Percentiles rank a stretch among this genome's conserved stretches.
phyloP scores from a whole-genome alignment of 257 asterid species.

The Nicotiana undulata region DNA sequence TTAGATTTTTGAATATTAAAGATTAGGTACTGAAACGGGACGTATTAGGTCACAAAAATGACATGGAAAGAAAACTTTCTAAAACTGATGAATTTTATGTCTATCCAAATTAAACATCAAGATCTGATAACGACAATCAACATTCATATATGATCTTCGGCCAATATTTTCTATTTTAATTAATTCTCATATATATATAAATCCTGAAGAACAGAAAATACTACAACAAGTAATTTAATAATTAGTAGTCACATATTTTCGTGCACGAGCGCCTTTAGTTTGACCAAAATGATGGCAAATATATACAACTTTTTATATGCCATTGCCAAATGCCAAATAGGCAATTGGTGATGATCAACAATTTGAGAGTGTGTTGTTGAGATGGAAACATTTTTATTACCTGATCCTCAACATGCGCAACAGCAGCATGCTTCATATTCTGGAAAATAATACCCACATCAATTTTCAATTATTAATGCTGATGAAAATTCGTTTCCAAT shows the following conservation, averaged over 20 bases:
- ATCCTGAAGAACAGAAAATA: not conserved
- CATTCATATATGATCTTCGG: not conserved
- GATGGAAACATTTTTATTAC: not conserved
- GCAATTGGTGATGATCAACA: not conserved
- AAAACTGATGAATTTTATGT: not conserved
- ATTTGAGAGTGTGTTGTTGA: not conserved
- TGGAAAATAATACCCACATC: not conserved
- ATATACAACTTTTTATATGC: not conserved
- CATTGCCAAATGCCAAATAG: not conserved
- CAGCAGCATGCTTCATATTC: not conserved
- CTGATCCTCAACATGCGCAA: not conserved
- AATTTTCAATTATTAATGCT: not conserved
- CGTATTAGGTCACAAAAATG: not conserved
- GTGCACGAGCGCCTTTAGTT: not conserved
- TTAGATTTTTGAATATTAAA: not conserved
- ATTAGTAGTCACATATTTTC: not conserved
- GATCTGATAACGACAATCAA: not conserved
- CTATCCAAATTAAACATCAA: not conserved
- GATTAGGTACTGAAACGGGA: not conserved
- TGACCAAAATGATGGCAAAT: not conserved
- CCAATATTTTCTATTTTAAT: not conserved
- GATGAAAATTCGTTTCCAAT: not conserved
- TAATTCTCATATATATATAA: too few species aligned
- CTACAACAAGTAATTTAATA: not conserved
- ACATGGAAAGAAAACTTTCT: not conserved